These are phyloP conservation scores for Fusarium sp. DNA, from an alignment of 2,329 filamentous ascomycete species.

Conservation along the genomic window DNA sequence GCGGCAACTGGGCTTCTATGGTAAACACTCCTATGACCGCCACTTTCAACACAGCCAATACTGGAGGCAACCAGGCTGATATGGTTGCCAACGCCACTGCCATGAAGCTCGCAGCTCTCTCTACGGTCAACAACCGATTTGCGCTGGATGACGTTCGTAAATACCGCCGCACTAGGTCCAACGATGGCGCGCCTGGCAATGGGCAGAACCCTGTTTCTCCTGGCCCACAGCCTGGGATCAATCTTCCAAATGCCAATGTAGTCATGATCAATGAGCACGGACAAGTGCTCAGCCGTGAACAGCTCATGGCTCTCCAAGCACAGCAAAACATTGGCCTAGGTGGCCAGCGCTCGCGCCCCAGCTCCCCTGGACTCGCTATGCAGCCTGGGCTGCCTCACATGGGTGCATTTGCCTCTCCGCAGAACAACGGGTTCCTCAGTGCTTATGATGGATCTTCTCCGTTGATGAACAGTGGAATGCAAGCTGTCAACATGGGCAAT, in stretches of 20 bases:
- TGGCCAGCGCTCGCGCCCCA: slow-evolving; percentile 86
- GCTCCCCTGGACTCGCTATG: slow-evolving; percentile 88
- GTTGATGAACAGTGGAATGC: slow-evolving; percentile 79
- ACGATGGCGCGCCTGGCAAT: slow-evolving; percentile 77
- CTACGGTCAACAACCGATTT: slow-evolving; percentile 98
- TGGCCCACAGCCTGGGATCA: slow-evolving; percentile 70
- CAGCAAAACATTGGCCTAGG: slow-evolving; percentile 74
- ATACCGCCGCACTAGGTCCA: slow-evolving; percentile 91
- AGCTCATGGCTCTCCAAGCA: slow-evolving; percentile 85
- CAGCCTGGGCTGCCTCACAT: slow-evolving; percentile 75
- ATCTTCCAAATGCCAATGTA: slow-evolving; percentile 80
- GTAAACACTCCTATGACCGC: slow-evolving; percentile 96
- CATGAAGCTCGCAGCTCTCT: slow-evolving; percentile 97
- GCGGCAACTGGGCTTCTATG: slow-evolving; percentile 98
- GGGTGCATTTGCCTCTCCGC: slow-evolving; percentile 85
- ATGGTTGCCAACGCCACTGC: slow-evolving; percentile 99
- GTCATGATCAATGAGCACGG: slow-evolving; percentile 97
- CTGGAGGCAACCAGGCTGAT: slow-evolving; percentile 81
- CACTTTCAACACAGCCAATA: slow-evolving; percentile 76
- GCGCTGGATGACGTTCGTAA: slow-evolving; percentile 97
- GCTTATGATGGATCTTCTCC: slow-evolving; percentile 85
- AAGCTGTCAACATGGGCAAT: slow-evolving; percentile 78
- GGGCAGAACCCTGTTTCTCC: slow-evolving; percentile 76
- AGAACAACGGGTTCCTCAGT: slow-evolving; percentile 94
- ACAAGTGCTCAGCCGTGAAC: slow-evolving; percentile 87